These are phyloP conservation scores for Pleurotus cornucopiae DNA, from an alignment of 768 basidiomycete species.

Conservation along the genomic window DNA sequence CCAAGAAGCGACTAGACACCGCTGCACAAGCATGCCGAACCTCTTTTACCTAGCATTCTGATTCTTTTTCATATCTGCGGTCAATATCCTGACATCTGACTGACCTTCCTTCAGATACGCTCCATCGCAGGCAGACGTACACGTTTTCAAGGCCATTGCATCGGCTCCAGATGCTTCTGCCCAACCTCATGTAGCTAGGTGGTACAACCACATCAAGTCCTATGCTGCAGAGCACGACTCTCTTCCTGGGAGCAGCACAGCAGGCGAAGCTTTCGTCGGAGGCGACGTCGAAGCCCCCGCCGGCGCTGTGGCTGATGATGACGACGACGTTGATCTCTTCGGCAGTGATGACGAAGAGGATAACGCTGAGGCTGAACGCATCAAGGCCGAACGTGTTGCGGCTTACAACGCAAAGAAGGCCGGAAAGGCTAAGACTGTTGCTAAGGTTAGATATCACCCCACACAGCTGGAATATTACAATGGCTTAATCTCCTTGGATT, in stretches of 20 bases:
- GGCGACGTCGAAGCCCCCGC: constrained; percentile 37
- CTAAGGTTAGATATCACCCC: constrained; percentile 57
- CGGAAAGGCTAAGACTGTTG: constrained; percentile 78
- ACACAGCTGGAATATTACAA: too few relatives aligned
- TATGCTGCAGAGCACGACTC: constrained; percentile 73
- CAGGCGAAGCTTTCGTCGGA: constrained; percentile 69
- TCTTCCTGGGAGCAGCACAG: constrained; percentile 82
- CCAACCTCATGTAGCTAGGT: constrained; percentile 76
- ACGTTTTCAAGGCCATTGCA: constrained; percentile 79
- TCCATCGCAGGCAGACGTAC: constrained; percentile 92
- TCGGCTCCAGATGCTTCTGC: constrained; percentile 59
- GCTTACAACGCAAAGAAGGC: constrained; percentile 95
- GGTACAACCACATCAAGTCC: constrained; percentile 94
- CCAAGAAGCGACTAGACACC: constrained; percentile 93
- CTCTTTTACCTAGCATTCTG: constrained; percentile 67
- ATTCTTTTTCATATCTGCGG: constrained; percentile 23
- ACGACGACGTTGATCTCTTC: constrained; percentile 79
- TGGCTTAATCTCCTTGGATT: background rate
- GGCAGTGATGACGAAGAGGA: constrained; percentile 85
- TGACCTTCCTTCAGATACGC: constrained; percentile 56
- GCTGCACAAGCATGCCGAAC: constrained; percentile 76
- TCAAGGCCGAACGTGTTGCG: constrained; percentile 92
- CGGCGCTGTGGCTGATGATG: constrained; percentile 45
- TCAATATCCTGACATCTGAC: background rate
- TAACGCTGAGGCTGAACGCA: constrained; percentile 77